phyloP scores from a whole-genome alignment of 345 rosid species.

The Gossypium stocksii region DNA sequence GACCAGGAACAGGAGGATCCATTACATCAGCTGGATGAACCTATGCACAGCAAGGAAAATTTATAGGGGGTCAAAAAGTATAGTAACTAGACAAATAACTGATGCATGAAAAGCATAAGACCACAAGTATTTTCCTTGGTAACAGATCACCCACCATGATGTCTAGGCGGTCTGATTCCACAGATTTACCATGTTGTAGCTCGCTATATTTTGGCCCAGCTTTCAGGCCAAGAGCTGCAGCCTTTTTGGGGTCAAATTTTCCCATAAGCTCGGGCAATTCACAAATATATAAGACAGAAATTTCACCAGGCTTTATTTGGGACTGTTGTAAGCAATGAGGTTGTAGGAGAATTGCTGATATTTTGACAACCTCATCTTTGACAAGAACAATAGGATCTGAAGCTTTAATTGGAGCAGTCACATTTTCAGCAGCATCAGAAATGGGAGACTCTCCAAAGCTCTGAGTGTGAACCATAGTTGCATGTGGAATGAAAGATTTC shows the following conservation, averaged over 20 bases:
- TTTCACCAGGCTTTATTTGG: constrained; percentile 56
- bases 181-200: constrained; percentile 80
- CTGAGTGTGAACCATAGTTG: constrained; percentile 89
- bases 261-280: constrained; percentile 86
- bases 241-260: constrained; percentile 73
- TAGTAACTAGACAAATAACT: constrained; percentile 9
- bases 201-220: constrained; percentile 78
- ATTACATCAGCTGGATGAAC: constrained; percentile 95
- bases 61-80: constrained; percentile 4
- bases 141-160: constrained; percentile 52
- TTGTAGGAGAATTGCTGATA: constrained; percentile 64
- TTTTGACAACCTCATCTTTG: constrained; percentile 74
- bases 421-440: constrained; percentile 33
- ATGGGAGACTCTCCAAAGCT: constrained; percentile 58
- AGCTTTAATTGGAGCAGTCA: constrained; percentile 31
- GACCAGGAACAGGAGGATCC: constrained; percentile 93
- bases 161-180: constrained; percentile 62
- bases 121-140: not conserved
- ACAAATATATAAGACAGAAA: constrained; percentile 80
- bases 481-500: constrained; percentile 90
- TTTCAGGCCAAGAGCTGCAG: constrained; percentile 71
- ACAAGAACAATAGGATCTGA: constrained; percentile 57
- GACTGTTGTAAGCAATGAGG: constrained; percentile 36
- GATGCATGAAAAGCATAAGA: constrained; percentile 1
- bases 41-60: constrained; percentile 29